Evolutionary conservation across 306 rosid genomes (phyloP).

Genomic region (Vigna radiata): DNA sequence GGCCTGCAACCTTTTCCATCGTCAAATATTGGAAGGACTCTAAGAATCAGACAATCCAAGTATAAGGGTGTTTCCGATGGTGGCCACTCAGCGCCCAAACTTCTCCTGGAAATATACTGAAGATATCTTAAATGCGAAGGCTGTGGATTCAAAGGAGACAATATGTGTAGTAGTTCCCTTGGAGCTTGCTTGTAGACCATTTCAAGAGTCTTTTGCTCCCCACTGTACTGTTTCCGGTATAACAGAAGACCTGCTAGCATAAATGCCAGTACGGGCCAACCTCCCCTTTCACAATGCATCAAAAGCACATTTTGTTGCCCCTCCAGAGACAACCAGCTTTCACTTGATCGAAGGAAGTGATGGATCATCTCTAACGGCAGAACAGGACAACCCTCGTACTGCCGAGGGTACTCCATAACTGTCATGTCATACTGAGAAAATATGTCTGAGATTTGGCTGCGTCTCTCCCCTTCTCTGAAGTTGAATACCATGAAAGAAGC

Average conservation of each 20-base stretch:
- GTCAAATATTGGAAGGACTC: constrained; percentile 80
- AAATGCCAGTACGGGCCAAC: constrained; percentile 99
- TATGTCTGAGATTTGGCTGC: constrained; percentile 80
- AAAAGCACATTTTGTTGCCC: constrained; percentile 91
- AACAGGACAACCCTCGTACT: constrained; percentile 87
- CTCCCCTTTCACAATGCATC: constrained; percentile 98
- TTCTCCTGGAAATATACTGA: constrained; percentile 91
- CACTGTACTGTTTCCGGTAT: constrained; percentile 88
- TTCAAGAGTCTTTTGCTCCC: constrained; percentile 95
- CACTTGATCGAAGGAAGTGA: constrained; percentile 98
- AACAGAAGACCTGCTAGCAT: constrained; percentile 94
- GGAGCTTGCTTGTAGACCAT: constrained; percentile 99
- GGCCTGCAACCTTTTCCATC: constrained; percentile 90
- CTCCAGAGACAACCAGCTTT: constrained; percentile 96
- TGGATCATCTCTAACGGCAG: constrained; percentile 94
- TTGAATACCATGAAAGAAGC: constrained; percentile 98
- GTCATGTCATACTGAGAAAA: constrained; percentile 95
- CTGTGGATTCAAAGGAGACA: constrained; percentile 87
- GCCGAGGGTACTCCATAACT: constrained; percentile 98
- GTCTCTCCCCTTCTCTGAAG: constrained; percentile 88
- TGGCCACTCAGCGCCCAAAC: constrained; percentile 90
- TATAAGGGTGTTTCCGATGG: constrained; percentile 83
- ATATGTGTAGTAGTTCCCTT: constrained; percentile 78
- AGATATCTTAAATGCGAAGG: constrained; percentile 99
- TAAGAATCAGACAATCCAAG: constrained; percentile 85